A percentile compares a stretch with the other conserved stretches of the same genome.
Conservation (phyloP, 805 yeast genomes). For the Ogataea saltuana region DNA sequence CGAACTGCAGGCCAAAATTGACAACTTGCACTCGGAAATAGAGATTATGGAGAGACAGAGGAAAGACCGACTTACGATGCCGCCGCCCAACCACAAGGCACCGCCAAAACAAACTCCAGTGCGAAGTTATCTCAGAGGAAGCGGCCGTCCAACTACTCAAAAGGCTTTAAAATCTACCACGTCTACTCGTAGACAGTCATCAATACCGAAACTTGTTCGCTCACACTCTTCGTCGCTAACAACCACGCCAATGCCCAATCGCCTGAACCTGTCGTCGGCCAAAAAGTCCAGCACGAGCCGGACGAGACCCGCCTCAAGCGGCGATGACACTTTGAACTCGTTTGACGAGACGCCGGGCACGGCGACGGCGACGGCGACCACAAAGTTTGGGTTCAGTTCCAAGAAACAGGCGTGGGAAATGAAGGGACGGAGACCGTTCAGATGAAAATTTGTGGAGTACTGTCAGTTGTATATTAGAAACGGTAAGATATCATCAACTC, state of each 20-base stretch:
- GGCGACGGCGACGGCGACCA: too few species aligned
- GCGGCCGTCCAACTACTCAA: conserved; percentile 7
- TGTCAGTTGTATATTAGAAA: too few species aligned
- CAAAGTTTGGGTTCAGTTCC: neutral
- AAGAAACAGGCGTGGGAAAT: conserved; percentile 25
- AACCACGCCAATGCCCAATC: conserved; percentile 3
- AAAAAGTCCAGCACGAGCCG: conserved; percentile 8
- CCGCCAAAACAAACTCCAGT: conserved; percentile 2
- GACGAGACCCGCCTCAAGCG: neutral
- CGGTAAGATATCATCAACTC: too few species aligned
- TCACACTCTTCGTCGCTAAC: conserved; percentile 12
- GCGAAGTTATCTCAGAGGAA: conserved; percentile 14
- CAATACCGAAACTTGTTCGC: conserved; percentile 19
- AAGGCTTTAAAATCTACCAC: conserved; percentile 1
- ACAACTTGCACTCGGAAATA: conserved; percentile 18
- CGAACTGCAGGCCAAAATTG: conserved; percentile 22
- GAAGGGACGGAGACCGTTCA: conserved; percentile 30
- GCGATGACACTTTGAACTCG: neutral
- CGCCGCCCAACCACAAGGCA: conserved; percentile 24
- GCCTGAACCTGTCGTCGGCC: conserved; percentile 22
- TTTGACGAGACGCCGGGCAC: too few species aligned
- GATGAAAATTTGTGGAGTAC: too few species aligned
- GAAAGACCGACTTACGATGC: conserved; percentile 23
- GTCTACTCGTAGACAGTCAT: conserved; percentile 18
- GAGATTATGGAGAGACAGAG: conserved; percentile 13